Evolutionary conservation across 2,329 filamentous ascomycete species (phyloP).

Genomic region (Dothidotthia symphoricarpi): DNA sequence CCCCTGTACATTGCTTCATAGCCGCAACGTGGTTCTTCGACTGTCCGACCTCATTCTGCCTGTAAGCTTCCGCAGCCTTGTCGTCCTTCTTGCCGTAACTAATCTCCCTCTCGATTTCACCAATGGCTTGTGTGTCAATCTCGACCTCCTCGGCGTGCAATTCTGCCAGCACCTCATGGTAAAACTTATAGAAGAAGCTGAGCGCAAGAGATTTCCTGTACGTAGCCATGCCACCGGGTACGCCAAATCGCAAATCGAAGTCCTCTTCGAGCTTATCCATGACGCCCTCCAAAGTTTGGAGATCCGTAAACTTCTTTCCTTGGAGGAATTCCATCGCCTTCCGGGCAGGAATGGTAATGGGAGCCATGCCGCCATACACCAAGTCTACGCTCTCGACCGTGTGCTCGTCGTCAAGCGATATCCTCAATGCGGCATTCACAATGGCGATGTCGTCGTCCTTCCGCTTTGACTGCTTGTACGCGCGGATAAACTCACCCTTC

Average conservation of each 20-base stretch:
- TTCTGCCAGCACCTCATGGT: constrained; percentile 76
- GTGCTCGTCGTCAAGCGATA: constrained; percentile 68
- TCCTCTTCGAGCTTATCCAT: constrained; percentile 89
- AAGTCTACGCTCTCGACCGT: constrained; percentile 72
- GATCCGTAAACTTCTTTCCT: constrained; percentile 76
- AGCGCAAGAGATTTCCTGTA: constrained; percentile 89
- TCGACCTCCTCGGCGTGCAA: constrained; percentile 54
- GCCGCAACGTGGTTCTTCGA: constrained; percentile 85
- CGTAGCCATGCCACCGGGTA: constrained; percentile 96
- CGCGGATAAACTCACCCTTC: constrained; percentile 78
- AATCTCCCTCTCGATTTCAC: constrained; percentile 81
- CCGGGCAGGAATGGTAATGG: constrained; percentile 83
- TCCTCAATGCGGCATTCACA: constrained; percentile 80
- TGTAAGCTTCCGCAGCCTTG: constrained; percentile 71
- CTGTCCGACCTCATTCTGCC: constrained; percentile 79
- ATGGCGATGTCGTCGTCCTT: constrained; percentile 99
- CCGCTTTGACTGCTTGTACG: constrained; percentile 94
- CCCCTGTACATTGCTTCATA: constrained; percentile 87
- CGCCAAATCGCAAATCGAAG: constrained; percentile 84
- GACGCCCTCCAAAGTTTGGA: constrained; percentile 79
- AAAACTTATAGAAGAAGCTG: constrained; percentile 96
- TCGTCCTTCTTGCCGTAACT: constrained; percentile 79
- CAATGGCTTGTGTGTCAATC: constrained; percentile 70
- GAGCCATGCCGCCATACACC: constrained; percentile 93
- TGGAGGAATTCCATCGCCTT: constrained; percentile 70